Evolutionary conservation across 768 basidiomycete genomes (phyloP).

Genomic region (Ramaria sp.): DNA sequence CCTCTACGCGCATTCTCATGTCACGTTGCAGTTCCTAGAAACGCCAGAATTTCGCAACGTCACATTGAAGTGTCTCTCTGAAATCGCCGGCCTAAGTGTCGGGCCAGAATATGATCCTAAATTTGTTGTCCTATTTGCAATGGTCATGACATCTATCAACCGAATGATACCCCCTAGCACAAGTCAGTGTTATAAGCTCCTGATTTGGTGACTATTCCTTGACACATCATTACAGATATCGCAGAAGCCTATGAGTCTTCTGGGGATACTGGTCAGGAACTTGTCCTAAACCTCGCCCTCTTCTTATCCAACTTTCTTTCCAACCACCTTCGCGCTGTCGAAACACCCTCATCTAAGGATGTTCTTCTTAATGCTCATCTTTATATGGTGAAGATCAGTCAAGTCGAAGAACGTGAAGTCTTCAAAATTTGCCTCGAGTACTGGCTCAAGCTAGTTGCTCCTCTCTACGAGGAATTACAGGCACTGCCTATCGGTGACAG

Average conservation of each 20-base stretch:
- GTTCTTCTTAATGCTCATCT: conserved; percentile 38
- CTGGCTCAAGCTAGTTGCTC: conserved; percentile 35
- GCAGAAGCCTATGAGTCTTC: conserved; percentile 30
- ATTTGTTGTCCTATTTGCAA: conserved; percentile 36
- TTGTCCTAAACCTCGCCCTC: conserved; percentile 37
- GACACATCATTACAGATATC: conserved; percentile 24
- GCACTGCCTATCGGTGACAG: conserved; percentile 28
- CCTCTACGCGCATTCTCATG: not conserved
- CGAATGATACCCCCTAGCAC: conserved; percentile 33
- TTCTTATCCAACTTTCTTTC: conserved; percentile 41
- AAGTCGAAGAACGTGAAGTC: conserved; percentile 39
- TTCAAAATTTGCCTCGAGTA: conserved; percentile 45
- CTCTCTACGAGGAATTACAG: conserved; percentile 38
- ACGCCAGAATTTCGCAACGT: conserved; percentile 38
- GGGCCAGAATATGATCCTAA: conserved; percentile 36
- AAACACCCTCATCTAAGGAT: conserved; percentile 31
- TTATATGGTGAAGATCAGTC: conserved; percentile 39
- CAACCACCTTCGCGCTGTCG: conserved; percentile 34
- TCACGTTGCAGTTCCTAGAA: conserved; percentile 31
- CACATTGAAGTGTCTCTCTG: conserved; percentile 36
- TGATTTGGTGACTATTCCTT: not conserved
- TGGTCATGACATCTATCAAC: conserved; percentile 34
- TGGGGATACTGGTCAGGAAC: conserved; percentile 35
- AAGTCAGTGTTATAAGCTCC: conserved; percentile 16
- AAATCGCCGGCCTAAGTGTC: conserved; percentile 36